These are phyloP conservation scores for Raphanus sativus DNA, from an alignment of 345 rosid species.

Conservation along the genomic window DNA sequence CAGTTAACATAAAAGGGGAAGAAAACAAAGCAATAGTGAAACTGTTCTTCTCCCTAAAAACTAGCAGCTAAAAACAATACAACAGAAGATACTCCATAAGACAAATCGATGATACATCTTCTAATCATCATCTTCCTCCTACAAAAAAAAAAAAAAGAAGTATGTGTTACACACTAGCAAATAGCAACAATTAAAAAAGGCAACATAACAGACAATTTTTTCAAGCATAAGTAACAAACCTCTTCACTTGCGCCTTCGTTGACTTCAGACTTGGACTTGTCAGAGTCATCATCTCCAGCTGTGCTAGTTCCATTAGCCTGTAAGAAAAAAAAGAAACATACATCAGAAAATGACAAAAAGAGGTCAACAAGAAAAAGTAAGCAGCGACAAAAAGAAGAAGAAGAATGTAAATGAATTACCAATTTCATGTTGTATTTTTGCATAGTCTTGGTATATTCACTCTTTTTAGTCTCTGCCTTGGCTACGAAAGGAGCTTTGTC, in stretches of 20 bases:
- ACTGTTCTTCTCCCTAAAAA: slow-evolving; percentile 21
- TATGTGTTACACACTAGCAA: too few species aligned
- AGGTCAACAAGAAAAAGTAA: not conserved
- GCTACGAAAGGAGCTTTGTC: slow-evolving; percentile 66
- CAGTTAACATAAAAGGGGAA: slow-evolving; percentile 18
- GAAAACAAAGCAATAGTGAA: not conserved
- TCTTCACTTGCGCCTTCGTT: slow-evolving; percentile 27
- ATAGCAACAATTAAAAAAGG: too few species aligned
- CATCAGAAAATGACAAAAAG: not conserved
- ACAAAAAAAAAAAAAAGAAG: slow-evolving; percentile 16
- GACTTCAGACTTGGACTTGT: slow-evolving; percentile 77
- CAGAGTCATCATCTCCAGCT: slow-evolving; percentile 66
- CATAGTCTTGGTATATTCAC: slow-evolving; percentile 56
- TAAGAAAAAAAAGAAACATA: not conserved
- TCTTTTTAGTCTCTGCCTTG: slow-evolving; percentile 59
- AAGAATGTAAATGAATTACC: slow-evolving; percentile 35
- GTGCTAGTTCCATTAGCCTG: slow-evolving; percentile 56
- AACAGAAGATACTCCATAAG: slow-evolving; percentile 9
- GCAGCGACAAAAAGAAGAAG: not conserved
- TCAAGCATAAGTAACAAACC: not conserved
- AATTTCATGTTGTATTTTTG: slow-evolving; percentile 56
- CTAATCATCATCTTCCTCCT: slow-evolving; percentile 58
- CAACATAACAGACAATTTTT: too few species aligned
- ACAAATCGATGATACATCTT: slow-evolving; percentile 18
- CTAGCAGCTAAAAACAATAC: slow-evolving; percentile 34